These are phyloP conservation scores for Huntiella abstrusa DNA, from an alignment of 2,329 filamentous ascomycete species.

Conservation along the genomic window DNA sequence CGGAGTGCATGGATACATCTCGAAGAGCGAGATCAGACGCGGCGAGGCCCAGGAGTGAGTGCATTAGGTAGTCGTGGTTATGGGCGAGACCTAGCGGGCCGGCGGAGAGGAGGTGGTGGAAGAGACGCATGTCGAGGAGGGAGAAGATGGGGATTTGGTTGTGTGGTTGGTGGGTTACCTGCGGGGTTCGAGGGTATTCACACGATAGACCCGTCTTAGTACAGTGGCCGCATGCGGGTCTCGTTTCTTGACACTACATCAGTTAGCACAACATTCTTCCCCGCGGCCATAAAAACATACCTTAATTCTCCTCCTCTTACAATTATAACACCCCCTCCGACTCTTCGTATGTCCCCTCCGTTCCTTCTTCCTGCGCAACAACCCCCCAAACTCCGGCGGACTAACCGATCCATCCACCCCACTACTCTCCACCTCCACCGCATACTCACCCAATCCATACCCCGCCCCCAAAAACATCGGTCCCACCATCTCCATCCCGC, in stretches of 20 bases:
- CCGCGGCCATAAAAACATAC: constrained; percentile 16
- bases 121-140: constrained; percentile 47
- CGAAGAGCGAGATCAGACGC: constrained; percentile 42
- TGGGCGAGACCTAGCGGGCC: constrained; percentile 3
- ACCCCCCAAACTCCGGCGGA: too few species aligned
- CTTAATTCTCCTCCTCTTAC: constrained; percentile 48
- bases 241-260: constrained; percentile 43
- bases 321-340: constrained; percentile 46
- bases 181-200: constrained; percentile 37
- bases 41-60: constrained; percentile 48
- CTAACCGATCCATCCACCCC: too few species aligned
- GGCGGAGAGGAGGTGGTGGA: constrained; percentile 42
- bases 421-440: too few species aligned
- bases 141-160: constrained; percentile 39
- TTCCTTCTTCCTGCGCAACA: constrained; percentile 17
- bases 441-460: too few species aligned
- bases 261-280: not conserved
- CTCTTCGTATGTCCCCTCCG: constrained; percentile 48
- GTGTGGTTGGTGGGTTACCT: constrained; percentile 35
- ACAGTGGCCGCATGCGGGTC: constrained; percentile 44
- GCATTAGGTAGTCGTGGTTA: constrained; percentile 49
- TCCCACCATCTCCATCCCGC: too few species aligned
- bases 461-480: too few species aligned
- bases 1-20: constrained; percentile 31
- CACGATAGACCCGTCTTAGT: constrained; percentile 41